Evolutionary conservation across 2,329 filamentous ascomycete genomes (phyloP).

Genomic region (Sclerotinia nivalis): DNA sequence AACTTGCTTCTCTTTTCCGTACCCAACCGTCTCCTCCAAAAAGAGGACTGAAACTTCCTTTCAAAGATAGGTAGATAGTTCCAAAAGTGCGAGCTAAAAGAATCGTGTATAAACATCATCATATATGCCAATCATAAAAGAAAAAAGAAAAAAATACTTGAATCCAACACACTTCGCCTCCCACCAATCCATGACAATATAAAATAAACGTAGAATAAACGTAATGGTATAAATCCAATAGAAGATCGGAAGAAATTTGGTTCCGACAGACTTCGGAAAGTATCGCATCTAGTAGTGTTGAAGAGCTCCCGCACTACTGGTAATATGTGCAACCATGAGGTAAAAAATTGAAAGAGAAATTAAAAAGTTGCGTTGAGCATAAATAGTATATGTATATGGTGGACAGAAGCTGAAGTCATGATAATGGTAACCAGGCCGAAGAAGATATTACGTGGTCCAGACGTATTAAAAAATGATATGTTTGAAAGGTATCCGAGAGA

Average conservation of each 20-base stretch:
- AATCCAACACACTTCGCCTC: neutral
- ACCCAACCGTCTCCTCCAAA: neutral
- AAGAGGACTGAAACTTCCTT: neutral
- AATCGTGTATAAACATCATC: conserved; percentile 24
- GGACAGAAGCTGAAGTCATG: conserved; percentile 13
- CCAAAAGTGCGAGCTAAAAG: conserved; percentile 11
- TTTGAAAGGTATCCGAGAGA: conserved; percentile 1
- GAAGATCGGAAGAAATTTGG: neutral
- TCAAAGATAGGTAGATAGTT: neutral
- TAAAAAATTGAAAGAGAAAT: neutral
- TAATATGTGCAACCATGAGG: neutral
- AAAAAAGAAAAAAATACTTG: neutral
- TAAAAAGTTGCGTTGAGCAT: conserved; percentile 4
- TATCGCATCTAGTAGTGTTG: neutral
- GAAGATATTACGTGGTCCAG: conserved; percentile 23
- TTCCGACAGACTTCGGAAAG: neutral
- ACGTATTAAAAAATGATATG: conserved; percentile 23
- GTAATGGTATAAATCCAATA: conserved; percentile 15
- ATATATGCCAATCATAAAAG: conserved; percentile 15
- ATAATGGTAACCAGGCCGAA: neutral
- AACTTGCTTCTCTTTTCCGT: neutral
- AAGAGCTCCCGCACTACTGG: neutral
- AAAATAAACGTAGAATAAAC: neutral
- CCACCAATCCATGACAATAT: neutral
- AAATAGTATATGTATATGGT: conserved; percentile 15